A percentile compares a stretch with the other conserved stretches of the same genome.
These are phyloP conservation scores for Platanthera guangdongensis DNA, from an alignment of 106 monocot species.

Conservation along the genomic window DNA sequence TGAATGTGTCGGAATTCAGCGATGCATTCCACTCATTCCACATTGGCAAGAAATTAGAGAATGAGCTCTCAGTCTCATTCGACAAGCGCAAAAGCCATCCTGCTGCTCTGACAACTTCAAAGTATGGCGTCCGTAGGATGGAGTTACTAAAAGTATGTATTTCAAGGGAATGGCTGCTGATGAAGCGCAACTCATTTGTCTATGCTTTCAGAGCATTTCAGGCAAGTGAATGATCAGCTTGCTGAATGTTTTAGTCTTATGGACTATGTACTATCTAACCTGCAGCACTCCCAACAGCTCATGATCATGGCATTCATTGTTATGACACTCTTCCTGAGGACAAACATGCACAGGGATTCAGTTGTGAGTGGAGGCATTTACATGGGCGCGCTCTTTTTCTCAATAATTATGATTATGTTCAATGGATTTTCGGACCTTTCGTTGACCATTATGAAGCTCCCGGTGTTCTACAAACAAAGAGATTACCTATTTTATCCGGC, in stretches of 20 bases:
- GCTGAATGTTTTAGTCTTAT: not conserved
- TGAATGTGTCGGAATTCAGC: constrained; percentile 19
- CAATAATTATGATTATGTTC: constrained; percentile 30
- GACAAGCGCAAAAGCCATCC: constrained; percentile 42
- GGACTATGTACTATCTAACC: not conserved
- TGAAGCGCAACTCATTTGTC: constrained; percentile 53
- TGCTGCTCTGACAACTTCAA: constrained; percentile 35
- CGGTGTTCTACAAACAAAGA: constrained; percentile 60
- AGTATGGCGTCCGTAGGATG: constrained; percentile 29
- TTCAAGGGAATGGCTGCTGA: constrained; percentile 31
- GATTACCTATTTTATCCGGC: constrained; percentile 50
- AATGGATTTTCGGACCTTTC: constrained; percentile 43
- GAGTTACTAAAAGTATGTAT: constrained; percentile 33
- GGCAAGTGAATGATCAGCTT: constrained; percentile 13
- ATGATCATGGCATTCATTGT: constrained; percentile 23
- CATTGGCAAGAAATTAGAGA: constrained; percentile 18
- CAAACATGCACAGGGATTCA: constrained; percentile 35
- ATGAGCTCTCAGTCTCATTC: constrained; percentile 27
- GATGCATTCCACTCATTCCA: constrained; percentile 37
- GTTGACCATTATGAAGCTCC: constrained; percentile 34
- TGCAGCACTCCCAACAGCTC: constrained; percentile 18
- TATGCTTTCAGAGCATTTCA: constrained; percentile 31
- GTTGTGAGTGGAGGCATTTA: constrained; percentile 21
- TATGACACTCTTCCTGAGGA: constrained; percentile 49
- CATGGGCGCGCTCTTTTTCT: constrained; percentile 44